Evolutionary conservation across 176 grass and related monocot species (phyloP), one percentile per base, ranked within the genome.

Genomic region (Oryza longistaminata): DNA sequence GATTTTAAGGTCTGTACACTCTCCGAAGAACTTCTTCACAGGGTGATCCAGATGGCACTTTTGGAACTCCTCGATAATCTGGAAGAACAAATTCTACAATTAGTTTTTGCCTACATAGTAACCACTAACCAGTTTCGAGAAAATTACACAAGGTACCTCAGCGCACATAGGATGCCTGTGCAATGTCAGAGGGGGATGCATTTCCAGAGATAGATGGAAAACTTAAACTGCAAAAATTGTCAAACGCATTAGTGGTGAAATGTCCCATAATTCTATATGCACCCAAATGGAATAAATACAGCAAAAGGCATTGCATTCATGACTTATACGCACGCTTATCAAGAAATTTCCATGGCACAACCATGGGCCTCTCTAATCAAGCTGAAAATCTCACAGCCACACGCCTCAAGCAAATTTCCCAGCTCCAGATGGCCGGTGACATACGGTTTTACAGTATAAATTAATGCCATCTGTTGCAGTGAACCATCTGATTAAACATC

Each of bases 11-110:
- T 93, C 87, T 48, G 91, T 96, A 70, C 91, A 93, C 81, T 96
- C 84, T 65, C 94, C 91, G 17, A 96, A 91, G 34, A 93, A 93
- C 64, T 93, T 93, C 77, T 87, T 89, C 60, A 89, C 68, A 25
- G 91, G 91, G 84, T 96, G 91, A 71, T 96, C 91, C 7, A 65
- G 11, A 68, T 96, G 88, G 37, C 94, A 96, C 81, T 96, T 93
- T 66, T 93, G 94, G 27, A 96, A 96, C 22, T 79, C 86, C 85
- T 96, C 83, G 76, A 93, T 96, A 69, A 96, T 96, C 94, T 91
- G n/a, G 29, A 49, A 5, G 52, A 21, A 35, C 14, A 81, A 21
- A 72, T 25, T 25, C 42, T 19, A 74, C 27, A 2, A 4, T 27
- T 42, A 86, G 14, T 3, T 79, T 70, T 15, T 17, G 17, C n/a